Conservation (phyloP, 768 basidiomycete species). For the Russula dissimulans region DNA sequence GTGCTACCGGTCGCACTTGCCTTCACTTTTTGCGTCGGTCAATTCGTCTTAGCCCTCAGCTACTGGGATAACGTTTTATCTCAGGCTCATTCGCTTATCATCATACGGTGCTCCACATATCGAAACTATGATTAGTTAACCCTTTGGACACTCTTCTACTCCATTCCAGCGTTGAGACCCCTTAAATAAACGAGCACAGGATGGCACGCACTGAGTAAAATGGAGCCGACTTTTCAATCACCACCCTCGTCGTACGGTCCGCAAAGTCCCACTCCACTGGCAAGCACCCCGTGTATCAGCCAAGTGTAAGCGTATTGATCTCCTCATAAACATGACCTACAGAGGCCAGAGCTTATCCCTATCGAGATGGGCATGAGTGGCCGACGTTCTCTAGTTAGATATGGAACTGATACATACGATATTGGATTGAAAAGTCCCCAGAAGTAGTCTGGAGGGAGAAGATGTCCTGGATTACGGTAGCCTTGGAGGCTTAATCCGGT, state of each 20-base stretch:
- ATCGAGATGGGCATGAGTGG: not conserved
- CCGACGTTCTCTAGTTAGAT: not conserved
- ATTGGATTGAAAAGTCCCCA: not conserved
- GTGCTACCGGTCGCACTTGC: too few relatives aligned
- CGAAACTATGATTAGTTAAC: not conserved
- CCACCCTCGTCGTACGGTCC: conserved; percentile 7
- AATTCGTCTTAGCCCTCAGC: too few relatives aligned
- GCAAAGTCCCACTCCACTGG: conserved; percentile 12
- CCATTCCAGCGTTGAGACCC: not conserved
- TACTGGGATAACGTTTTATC: too few relatives aligned
- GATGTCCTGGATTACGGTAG: not conserved
- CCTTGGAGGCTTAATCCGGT: not conserved
- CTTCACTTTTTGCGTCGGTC: too few relatives aligned
- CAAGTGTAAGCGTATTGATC: too few relatives aligned
- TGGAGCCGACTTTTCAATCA: conserved; percentile 5
- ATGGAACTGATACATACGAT: not conserved
- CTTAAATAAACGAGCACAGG: too few relatives aligned
- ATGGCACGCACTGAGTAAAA: conserved; percentile 1
- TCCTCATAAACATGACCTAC: not conserved
- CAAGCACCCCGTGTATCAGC: not conserved
- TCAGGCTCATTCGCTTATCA: too few relatives aligned
- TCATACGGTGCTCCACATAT: too few relatives aligned
- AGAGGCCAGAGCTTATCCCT: conserved; percentile 11
- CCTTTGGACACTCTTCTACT: conserved; percentile 3
- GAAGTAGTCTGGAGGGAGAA: not conserved